Percentiles rank a stretch among this genome's conserved stretches.
Conservation (phyloP, 805 yeast genomes). For the Tetrapisispora taiwanensis region DNA sequence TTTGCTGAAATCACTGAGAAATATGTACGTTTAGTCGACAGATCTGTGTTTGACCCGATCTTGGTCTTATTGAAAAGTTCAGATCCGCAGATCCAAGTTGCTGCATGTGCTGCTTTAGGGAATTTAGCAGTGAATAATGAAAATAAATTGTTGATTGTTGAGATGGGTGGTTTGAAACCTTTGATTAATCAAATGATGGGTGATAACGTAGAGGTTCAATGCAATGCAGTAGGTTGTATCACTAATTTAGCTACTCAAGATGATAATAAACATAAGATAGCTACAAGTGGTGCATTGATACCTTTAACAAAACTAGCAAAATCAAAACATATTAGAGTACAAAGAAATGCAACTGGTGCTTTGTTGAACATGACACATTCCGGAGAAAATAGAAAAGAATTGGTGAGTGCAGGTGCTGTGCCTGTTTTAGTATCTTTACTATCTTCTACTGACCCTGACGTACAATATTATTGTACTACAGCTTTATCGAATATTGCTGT, state of each 20-base stretch:
- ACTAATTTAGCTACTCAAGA: slow-evolving; percentile 97
- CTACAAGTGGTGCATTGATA: slow-evolving; percentile 88
- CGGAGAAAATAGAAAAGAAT: slow-evolving; percentile 88
- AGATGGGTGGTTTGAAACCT: slow-evolving; percentile 97
- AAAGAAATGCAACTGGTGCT: slow-evolving; percentile 98
- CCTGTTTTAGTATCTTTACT: slow-evolving; percentile 87
- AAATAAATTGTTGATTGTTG: slow-evolving; percentile 85
- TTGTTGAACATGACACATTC: slow-evolving; percentile 96
- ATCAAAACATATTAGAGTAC: slow-evolving; percentile 90
- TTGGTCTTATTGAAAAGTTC: slow-evolving; percentile 73
- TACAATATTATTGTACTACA: slow-evolving; percentile 96
- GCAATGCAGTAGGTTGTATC: slow-evolving; percentile 98
- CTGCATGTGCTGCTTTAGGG: slow-evolving; percentile 98
- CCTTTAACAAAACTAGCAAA: slow-evolving; percentile 92
- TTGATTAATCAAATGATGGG: slow-evolving; percentile 96
- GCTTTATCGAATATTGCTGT: slow-evolving; percentile 96
- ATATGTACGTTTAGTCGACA: slow-evolving; percentile 80
- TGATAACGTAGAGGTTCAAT: slow-evolving; percentile 93
- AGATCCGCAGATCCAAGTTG: slow-evolving; percentile 93
- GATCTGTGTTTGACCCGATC: slow-evolving; percentile 90
- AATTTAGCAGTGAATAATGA: slow-evolving; percentile 94
- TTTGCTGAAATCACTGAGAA: slow-evolving; percentile 98
- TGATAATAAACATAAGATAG: slow-evolving; percentile 91
- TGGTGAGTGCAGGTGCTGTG: slow-evolving; percentile 96
- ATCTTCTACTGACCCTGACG: slow-evolving; percentile 85